Evolutionary conservation across 177 flowering plant species (phyloP).

Genomic region (Tripterygium wilfordii): DNA sequence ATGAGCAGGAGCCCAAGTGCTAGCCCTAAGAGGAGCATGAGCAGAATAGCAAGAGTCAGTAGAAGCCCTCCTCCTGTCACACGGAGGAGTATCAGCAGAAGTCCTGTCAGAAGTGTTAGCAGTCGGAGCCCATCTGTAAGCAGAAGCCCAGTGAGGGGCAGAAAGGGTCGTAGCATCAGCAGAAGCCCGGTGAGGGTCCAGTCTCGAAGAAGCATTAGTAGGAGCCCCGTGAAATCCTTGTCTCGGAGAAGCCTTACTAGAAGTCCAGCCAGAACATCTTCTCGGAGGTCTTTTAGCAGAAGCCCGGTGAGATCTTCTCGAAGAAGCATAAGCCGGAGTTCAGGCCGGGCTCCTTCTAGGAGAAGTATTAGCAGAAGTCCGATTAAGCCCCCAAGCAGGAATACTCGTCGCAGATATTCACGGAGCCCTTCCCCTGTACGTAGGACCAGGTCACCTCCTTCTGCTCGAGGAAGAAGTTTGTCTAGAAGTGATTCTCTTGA

Average conservation of each 20-base stretch:
- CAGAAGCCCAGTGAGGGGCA: too few species aligned
- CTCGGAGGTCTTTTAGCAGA: conserved; percentile 19
- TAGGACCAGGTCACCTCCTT: conserved; percentile 56
- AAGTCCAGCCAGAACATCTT: too few species aligned
- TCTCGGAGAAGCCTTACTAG: too few species aligned
- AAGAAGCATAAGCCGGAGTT: conserved; percentile 38
- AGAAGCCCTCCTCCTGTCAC: conserved; percentile 39
- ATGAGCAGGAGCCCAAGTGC: conserved; percentile 58
- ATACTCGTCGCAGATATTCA: conserved; percentile 57
- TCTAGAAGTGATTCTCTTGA: conserved; percentile 73
- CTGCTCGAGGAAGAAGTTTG: conserved; percentile 49
- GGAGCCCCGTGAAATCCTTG: too few species aligned
- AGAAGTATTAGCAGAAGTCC: conserved; percentile 72
- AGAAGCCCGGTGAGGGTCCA: too few species aligned
- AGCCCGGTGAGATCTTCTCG: conserved; percentile 21
- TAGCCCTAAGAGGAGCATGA: conserved; percentile 40
- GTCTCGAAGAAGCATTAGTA: too few species aligned
- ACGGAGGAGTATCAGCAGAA: conserved; percentile 43
- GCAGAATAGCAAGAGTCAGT: conserved; percentile 44
- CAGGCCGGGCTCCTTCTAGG: too few species aligned
- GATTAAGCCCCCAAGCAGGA: conserved; percentile 44
- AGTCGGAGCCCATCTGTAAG: too few species aligned
- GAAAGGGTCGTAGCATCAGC: too few species aligned
- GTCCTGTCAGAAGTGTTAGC: conserved; percentile 49
- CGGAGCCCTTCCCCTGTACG: conserved; percentile 55